Evolutionary conservation across 208 protist genomes (phyloP).

Genomic region (Leishmania aethiopica): DNA sequence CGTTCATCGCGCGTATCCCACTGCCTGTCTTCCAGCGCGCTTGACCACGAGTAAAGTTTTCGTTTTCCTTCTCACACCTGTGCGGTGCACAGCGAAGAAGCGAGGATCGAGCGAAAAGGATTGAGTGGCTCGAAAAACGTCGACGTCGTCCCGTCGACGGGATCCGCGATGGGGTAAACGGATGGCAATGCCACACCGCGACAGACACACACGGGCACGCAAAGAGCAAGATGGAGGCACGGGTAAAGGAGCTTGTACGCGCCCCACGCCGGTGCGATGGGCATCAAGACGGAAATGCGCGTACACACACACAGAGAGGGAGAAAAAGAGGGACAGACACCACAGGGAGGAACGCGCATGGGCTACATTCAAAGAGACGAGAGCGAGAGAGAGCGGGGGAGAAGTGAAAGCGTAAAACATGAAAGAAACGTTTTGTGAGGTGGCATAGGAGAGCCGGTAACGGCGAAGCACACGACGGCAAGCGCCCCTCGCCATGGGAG

Average conservation of each 20-base stretch:
- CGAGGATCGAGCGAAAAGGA: background rate
- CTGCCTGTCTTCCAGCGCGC: background rate
- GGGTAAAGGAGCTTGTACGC: background rate
- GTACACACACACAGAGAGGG: no score
- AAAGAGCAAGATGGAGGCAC: background rate
- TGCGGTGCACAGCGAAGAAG: background rate
- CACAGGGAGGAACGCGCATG: no score
- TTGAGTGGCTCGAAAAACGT: background rate
- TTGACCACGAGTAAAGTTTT: background rate
- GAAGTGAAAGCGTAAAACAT: no score
- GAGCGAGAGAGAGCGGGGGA: background rate
- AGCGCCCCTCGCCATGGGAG: no score
- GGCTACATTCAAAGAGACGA: background rate
- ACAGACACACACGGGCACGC: background rate
- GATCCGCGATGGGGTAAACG: background rate
- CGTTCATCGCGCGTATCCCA: background rate
- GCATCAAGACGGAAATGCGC: no score
- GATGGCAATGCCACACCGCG: background rate
- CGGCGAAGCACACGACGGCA: no score
- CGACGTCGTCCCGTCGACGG: background rate
- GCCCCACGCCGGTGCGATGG: background rate
- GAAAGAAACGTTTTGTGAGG: no score
- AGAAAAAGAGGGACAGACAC: no score
- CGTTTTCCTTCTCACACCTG: background rate
- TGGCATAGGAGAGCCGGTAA: no score